Evolutionary conservation across 2,329 filamentous ascomycete genomes (phyloP).

Genomic region (Tolypocladium tropicale): DNA sequence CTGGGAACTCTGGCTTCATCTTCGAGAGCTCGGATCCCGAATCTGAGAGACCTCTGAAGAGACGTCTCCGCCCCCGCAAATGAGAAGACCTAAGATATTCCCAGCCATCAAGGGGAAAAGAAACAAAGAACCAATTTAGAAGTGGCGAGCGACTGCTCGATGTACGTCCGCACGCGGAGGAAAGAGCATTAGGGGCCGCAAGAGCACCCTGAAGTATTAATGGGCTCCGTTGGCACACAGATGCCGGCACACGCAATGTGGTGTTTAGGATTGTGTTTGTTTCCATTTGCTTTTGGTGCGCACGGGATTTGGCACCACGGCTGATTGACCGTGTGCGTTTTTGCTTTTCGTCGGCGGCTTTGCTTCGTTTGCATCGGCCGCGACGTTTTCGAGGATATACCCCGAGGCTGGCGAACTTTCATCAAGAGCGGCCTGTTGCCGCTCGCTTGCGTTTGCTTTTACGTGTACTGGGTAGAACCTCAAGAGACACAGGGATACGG

Average conservation of each 20-base stretch:
- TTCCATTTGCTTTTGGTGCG: background rate
- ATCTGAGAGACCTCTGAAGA: slow-evolving; percentile 1
- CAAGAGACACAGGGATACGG: background rate
- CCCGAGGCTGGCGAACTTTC: background rate
- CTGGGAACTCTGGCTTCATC: background rate
- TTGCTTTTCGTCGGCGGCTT: background rate
- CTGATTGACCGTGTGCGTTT: background rate
- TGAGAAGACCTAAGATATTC: background rate
- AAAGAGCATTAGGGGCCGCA: background rate
- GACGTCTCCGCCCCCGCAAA: slow-evolving; percentile 3
- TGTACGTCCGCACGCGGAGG: background rate
- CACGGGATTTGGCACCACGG: background rate
- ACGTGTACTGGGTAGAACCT: background rate
- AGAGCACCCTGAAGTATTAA: background rate
- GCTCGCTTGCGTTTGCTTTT: background rate
- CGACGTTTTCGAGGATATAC: background rate
- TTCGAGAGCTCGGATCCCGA: background rate
- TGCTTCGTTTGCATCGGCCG: background rate
- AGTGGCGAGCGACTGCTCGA: background rate
- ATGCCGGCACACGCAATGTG: background rate
- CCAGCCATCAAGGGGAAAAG: background rate
- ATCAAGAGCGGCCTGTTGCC: background rate
- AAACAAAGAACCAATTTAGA: too few species aligned
- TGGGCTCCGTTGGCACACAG: background rate
- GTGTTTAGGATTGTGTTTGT: background rate